A percentile compares a stretch with the other conserved stretches of the same genome.
Conservation (phyloP, 2,329 filamentous ascomycete species). For the Chaetomiaceae sp. region DNA sequence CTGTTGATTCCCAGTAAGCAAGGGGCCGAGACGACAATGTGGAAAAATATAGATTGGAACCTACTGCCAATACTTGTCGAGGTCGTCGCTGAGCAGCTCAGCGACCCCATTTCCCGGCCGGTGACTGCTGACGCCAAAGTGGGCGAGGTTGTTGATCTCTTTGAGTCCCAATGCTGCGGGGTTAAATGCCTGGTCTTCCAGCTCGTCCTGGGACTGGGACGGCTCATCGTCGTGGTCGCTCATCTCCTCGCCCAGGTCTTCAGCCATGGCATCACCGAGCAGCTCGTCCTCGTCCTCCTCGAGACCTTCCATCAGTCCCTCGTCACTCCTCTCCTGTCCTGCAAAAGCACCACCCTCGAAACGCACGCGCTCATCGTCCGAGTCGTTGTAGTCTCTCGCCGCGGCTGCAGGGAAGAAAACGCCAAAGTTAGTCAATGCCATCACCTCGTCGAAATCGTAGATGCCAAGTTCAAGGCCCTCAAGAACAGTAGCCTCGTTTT, state of each 20-base stretch:
- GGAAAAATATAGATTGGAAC: too few species aligned
- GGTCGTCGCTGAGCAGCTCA: slow-evolving; percentile 68
- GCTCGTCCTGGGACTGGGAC: slow-evolving; percentile 19
- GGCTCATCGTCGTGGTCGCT: slow-evolving; percentile 16
- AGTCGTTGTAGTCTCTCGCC: slow-evolving; percentile 7
- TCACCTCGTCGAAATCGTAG: slow-evolving; percentile 21
- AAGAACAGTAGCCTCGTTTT: slow-evolving; percentile 21
- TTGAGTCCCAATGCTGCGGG: slow-evolving; percentile 59
- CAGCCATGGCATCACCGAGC: slow-evolving; percentile 20
- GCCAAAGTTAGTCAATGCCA: slow-evolving; percentile 20
- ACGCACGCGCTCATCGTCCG: slow-evolving; percentile 15
- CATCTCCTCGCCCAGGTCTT: slow-evolving; percentile 23
- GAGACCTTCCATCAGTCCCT: slow-evolving; percentile 9
- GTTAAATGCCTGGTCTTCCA: slow-evolving; percentile 38
- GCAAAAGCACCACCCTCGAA: background rate
- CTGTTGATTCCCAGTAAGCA: slow-evolving; percentile 32
- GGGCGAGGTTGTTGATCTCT: slow-evolving; percentile 79
- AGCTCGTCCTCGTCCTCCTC: slow-evolving; percentile 17
- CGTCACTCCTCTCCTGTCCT: slow-evolving; percentile 11
- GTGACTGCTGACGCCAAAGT: slow-evolving; percentile 75
- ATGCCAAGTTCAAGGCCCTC: slow-evolving; percentile 18
- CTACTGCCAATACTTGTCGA: slow-evolving; percentile 74
- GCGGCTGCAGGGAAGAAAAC: slow-evolving; percentile 12
- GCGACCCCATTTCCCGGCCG: slow-evolving; percentile 77
- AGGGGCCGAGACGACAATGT: background rate